Conservation (phyloP, 768 basidiomycete species). For the Podaxis rugospora region DNA sequence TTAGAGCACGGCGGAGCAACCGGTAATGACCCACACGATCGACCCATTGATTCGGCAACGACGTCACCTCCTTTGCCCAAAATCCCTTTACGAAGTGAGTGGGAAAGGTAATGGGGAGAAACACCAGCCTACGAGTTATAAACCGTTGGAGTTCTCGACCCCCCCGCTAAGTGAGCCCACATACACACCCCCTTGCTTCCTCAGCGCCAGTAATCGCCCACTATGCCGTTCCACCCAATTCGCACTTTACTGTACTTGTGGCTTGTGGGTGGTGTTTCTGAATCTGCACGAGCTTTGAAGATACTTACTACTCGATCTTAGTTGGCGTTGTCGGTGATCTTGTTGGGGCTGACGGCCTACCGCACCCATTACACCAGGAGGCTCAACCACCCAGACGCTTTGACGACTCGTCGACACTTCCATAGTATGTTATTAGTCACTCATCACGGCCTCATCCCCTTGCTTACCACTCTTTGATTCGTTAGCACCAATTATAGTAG, state of each 20-base stretch:
- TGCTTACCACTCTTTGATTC: not conserved
- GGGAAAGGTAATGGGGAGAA: not conserved
- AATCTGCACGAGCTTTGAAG: too few relatives aligned
- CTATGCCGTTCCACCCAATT: constrained; percentile 11
- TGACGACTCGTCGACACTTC: constrained; percentile 50
- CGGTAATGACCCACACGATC: not conserved
- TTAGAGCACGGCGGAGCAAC: not conserved
- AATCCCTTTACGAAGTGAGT: not conserved
- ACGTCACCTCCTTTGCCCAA: not conserved
- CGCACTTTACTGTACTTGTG: constrained; percentile 15
- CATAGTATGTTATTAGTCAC: constrained; percentile 39
- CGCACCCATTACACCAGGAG: constrained; percentile 61
- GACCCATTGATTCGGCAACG: not conserved
- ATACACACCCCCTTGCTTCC: not conserved
- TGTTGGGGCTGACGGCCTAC: constrained; percentile 47
- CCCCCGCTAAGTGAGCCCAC: not conserved
- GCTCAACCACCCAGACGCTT: constrained; percentile 41
- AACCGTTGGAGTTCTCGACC: not conserved
- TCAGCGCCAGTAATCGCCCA: not conserved
- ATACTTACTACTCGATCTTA: constrained; percentile 19
- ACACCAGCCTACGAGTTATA: not conserved
- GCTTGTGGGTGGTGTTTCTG: constrained; percentile 14
- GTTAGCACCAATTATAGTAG: constrained; percentile 56
- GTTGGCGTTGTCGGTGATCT: constrained; percentile 28
- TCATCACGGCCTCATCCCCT: not conserved